A percentile compares a stretch with the other conserved stretches of the same genome.
phyloP scores from a whole-genome alignment of 2,329 filamentous ascomycete genomes.

The Paecilomyces variotii region DNA sequence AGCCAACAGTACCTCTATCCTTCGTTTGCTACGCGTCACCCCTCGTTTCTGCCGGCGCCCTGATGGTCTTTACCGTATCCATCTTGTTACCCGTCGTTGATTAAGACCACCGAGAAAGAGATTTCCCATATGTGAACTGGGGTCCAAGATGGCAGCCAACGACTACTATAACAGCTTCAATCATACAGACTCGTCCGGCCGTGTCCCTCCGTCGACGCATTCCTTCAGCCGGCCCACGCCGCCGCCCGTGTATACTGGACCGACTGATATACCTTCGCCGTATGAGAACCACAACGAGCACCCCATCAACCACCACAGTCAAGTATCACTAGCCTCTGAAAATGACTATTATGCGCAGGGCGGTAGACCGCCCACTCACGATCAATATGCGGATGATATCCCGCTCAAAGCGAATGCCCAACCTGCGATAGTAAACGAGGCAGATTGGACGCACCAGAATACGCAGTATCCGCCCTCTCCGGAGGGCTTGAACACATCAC shows the following conservation, averaged over 20 bases:
- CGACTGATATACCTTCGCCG: slow-evolving; percentile 22
- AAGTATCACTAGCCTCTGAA: slow-evolving; percentile 29
- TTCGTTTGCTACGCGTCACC: neutral
- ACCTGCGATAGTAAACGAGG: slow-evolving; percentile 19
- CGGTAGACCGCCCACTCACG: slow-evolving; percentile 23
- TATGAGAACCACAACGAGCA: slow-evolving; percentile 39
- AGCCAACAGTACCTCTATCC: neutral
- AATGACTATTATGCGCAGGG: slow-evolving; percentile 21
- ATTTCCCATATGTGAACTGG: slow-evolving; percentile 1
- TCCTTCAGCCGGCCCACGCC: slow-evolving; percentile 22
- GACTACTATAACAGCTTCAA: slow-evolving; percentile 54
- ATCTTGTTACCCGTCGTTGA: neutral
- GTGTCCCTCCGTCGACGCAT: slow-evolving; percentile 27
- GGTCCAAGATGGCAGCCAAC: slow-evolving; percentile 51
- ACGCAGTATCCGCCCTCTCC: slow-evolving; percentile 43
- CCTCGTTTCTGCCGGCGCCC: neutral
- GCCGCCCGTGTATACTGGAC: slow-evolving; percentile 13
- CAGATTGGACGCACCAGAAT: slow-evolving; percentile 36
- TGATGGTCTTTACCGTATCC: neutral
- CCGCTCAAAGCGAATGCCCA: slow-evolving; percentile 29
- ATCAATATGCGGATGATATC: slow-evolving; percentile 36
- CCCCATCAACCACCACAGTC: slow-evolving; percentile 28
- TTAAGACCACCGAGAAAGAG: neutral
- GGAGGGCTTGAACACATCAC: slow-evolving; percentile 43
- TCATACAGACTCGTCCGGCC: slow-evolving; percentile 18